phyloP scores from a whole-genome alignment of 1,284 basidiomycete genomes.

The Cryptococcus jaspeensis region DNA sequence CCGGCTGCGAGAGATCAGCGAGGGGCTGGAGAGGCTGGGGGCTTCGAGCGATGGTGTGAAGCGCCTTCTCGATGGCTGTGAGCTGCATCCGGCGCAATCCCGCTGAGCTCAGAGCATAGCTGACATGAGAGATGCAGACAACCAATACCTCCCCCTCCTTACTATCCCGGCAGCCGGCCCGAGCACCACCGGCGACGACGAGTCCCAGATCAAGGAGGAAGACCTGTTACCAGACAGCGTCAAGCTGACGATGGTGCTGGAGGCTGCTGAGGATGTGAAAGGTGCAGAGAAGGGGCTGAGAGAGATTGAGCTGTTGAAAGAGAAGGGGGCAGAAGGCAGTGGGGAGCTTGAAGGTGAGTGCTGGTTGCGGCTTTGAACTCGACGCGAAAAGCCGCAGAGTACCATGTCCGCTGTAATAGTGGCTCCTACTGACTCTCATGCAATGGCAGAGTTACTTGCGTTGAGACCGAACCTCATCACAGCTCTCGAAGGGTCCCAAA shows the following conservation, averaged over 20 bases:
- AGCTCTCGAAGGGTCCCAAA: conserved; percentile 10
- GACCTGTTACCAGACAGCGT: conserved; percentile 30
- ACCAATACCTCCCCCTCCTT: conserved; percentile 37
- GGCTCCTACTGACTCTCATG: neutral
- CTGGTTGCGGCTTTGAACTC: neutral
- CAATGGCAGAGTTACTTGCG: conserved; percentile 27
- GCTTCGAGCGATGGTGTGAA: conserved; percentile 33
- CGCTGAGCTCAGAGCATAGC: neutral
- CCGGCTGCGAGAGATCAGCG: conserved; percentile 22
- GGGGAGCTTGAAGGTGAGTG: conserved; percentile 38
- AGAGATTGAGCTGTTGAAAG: conserved; percentile 37
- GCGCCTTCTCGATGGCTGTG: conserved; percentile 38
- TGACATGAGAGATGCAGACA: conserved; percentile 20
- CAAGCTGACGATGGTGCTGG: conserved; percentile 39
- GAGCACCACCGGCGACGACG: conserved; percentile 1
- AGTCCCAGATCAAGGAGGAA: conserved; percentile 7
- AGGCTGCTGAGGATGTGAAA: conserved; percentile 36
- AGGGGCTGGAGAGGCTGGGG: conserved; percentile 25
- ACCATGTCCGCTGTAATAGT: neutral
- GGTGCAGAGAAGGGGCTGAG: conserved; percentile 40
- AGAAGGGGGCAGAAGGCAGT: conserved; percentile 35
- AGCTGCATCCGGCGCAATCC: conserved; percentile 6
- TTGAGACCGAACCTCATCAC: conserved; percentile 22
- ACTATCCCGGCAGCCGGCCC: conserved; percentile 1
- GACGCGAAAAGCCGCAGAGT: too few species aligned